Evolutionary conservation across 352 stramenopile species (phyloP).

Genomic region (Pythium pyrilobum): DNA sequence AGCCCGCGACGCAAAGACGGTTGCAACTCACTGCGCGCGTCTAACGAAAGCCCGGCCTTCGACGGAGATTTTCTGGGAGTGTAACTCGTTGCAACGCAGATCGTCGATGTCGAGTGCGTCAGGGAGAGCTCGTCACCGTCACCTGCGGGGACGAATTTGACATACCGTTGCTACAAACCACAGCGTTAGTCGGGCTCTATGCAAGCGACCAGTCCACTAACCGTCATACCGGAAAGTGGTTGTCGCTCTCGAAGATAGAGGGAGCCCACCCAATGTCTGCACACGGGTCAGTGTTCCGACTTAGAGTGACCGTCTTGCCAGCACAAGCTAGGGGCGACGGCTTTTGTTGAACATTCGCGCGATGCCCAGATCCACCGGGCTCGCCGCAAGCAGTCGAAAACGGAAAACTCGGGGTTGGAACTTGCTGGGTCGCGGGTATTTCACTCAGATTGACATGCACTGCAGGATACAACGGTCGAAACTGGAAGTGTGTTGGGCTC

Average conservation of each 20-base stretch:
- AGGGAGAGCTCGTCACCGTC: conserved; percentile 31
- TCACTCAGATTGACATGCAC: conserved; percentile 44
- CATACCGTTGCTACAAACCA: conserved; percentile 30
- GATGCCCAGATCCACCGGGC: background rate
- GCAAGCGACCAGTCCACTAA: no score
- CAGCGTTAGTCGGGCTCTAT: no score
- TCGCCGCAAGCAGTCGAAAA: background rate
- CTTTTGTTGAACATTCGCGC: background rate
- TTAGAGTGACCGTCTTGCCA: background rate
- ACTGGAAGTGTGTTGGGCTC: conserved; percentile 15
- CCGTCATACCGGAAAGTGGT: conserved; percentile 43
- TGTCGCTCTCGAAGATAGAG: conserved; percentile 24
- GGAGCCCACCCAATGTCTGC: background rate
- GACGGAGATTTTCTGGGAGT: conserved; percentile 12
- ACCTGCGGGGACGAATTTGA: conserved; percentile 34
- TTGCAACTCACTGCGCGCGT: conserved; percentile 9
- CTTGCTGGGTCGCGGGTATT: conserved; percentile 48
- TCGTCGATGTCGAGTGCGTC: conserved; percentile 26
- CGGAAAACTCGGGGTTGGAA: conserved; percentile 40
- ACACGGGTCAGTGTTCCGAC: background rate
- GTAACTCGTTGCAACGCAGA: background rate
- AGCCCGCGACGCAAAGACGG: background rate
- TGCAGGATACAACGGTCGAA: conserved; percentile 35
- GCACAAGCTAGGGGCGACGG: background rate
- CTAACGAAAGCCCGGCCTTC: conserved; percentile 1